phyloP scores from a whole-genome alignment of 306 rosid genomes.

The Adenanthera pavonina region DNA sequence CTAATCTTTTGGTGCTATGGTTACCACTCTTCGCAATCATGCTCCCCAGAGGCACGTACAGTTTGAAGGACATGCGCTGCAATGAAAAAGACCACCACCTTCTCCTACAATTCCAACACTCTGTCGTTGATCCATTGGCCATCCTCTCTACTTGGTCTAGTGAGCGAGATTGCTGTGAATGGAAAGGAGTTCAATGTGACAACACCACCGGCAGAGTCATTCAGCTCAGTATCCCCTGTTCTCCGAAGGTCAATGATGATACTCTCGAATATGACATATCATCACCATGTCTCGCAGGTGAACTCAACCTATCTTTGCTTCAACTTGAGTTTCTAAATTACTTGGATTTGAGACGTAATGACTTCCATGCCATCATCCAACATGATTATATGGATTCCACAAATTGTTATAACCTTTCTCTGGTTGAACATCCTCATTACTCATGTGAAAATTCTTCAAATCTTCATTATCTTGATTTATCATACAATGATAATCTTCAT shows the following conservation, averaged over 20 bases:
- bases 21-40: background rate
- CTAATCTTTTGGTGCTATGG: no score
- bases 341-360: background rate
- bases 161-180: slow-evolving; percentile 10
- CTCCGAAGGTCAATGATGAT: background rate
- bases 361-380: background rate
- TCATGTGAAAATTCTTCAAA: background rate
- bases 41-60: background rate
- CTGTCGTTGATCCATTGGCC: slow-evolving; percentile 1
- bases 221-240: slow-evolving; percentile 17
- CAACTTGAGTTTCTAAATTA: background rate
- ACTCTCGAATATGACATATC: background rate
- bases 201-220: background rate
- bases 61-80: background rate
- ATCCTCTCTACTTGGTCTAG: slow-evolving; percentile 25
- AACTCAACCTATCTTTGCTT: background rate
- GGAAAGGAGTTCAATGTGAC: slow-evolving; percentile 6
- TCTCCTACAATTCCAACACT: slow-evolving; percentile 10
- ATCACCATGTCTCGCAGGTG: slow-evolving; percentile 29
- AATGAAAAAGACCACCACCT: slow-evolving; percentile 13
- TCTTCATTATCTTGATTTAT: background rate
- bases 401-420: background rate
- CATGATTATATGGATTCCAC: background rate
- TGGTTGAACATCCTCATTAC: background rate
- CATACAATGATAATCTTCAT: background rate